Evolutionary conservation across 208 protist species (phyloP).

Genomic region (Leptomonas seymouri): DNA sequence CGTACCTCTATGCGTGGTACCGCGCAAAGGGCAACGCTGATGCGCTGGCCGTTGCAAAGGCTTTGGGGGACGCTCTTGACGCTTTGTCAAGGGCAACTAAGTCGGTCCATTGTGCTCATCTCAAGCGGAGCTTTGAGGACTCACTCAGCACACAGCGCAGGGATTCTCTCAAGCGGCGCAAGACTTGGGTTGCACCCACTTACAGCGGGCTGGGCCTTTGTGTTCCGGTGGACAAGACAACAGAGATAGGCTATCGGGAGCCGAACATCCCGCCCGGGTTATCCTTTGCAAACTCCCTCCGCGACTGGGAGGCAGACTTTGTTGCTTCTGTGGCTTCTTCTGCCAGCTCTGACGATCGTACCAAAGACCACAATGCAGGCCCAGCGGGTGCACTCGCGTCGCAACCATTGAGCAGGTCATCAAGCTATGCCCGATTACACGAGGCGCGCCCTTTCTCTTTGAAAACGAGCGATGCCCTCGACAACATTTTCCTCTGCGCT

Average conservation of each 20-base stretch:
- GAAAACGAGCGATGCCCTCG: conserved; percentile 22
- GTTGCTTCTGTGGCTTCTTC: background rate
- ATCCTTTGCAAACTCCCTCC: conserved; percentile 15
- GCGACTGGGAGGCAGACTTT: conserved; percentile 27
- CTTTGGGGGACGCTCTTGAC: background rate
- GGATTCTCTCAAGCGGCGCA: background rate
- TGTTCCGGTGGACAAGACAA: conserved; percentile 40
- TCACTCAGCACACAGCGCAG: background rate
- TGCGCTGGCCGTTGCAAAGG: background rate
- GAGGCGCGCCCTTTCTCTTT: conserved; percentile 12
- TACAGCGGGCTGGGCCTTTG: conserved; percentile 34
- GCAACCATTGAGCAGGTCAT: background rate
- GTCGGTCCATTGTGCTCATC: background rate
- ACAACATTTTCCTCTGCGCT: conserved; percentile 39
- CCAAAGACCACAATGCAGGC: background rate
- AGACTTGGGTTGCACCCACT: conserved; percentile 16
- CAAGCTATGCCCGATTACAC: background rate
- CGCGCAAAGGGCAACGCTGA: background rate
- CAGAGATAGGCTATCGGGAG: conserved; percentile 50
- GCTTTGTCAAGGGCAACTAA: background rate
- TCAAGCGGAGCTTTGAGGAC: background rate
- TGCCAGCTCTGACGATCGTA: background rate
- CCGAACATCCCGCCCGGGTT: conserved; percentile 14
- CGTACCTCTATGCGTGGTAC: conserved; percentile 13
- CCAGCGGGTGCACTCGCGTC: background rate